Evolutionary conservation across 805 yeast genomes (phyloP), one percentile per base, ranked within the genome.

Genomic region (Yueomyces sinensis): DNA sequence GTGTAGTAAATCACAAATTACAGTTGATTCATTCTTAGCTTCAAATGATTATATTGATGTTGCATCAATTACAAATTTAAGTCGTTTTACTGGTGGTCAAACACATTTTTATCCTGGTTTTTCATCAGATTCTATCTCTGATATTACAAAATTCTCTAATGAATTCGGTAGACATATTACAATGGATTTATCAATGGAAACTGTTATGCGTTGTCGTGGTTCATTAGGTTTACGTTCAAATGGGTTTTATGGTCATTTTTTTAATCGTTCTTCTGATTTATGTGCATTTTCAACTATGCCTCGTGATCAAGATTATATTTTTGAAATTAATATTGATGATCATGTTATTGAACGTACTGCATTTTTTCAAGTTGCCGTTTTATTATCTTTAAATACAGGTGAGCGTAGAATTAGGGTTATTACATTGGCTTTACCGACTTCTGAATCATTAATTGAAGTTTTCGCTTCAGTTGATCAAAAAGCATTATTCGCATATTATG

Each of bases 51-150:
- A 89, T 62, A 94, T 83, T 61, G 98, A 91, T 58, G 89, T 91
- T 42, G 96, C 98, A 1, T 77, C 96, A 4, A 66, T 89, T 43
- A 69, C 94, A 28, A 82, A 82, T 59, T 70, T 91, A 53, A 89
- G 96, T 33, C 76, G 94, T 48, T 91, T 65, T 63, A 89, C 98
- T 27, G 91, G 94, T 37, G 99, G 99, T 50, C 94, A 87, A 65
- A 84, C 95, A 3, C 94, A 82, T 57, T 86, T 76, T 63, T 89
- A 91, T 54, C 95, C 97, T n/a, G 93, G 94, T 7, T 91, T 95
- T 89, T 67, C 77, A 39, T 89, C 94, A 30, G 65, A 69, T 27
- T 75, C 76, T 42, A 65, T 73, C 32, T 86, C 82, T 50, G 96
- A 89, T 55, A 91, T 83, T 24, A 71, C 77, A 40, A 91, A 89